Conservation (phyloP, 108 stramenopile species). For the Cyclotella choctawhatcheeana region DNA sequence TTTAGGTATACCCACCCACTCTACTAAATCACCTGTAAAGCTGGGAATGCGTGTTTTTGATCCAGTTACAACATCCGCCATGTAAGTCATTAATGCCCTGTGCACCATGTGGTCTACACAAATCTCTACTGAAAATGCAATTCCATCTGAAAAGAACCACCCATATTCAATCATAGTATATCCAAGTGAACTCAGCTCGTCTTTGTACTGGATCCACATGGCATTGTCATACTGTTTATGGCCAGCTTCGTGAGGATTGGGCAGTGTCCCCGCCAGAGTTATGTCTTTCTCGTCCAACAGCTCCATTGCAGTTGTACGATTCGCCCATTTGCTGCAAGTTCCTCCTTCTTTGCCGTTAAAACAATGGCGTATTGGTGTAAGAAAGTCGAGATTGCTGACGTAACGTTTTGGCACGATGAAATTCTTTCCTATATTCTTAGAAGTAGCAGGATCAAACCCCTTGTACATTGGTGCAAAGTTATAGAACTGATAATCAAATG, state of each 20-base stretch:
- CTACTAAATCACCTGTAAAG: conserved; percentile 41
- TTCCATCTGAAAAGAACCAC: conserved; percentile 67
- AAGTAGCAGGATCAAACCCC: conserved; percentile 65
- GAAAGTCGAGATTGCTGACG: conserved; percentile 66
- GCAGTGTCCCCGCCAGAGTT: conserved; percentile 29
- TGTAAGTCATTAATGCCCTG: conserved; percentile 57
- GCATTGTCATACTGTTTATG: conserved; percentile 56
- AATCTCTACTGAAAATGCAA: conserved; percentile 61
- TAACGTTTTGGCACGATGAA: conserved; percentile 78
- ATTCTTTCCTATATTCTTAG: conserved; percentile 57
- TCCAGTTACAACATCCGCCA: conserved; percentile 64
- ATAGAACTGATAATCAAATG: conserved; percentile 66
- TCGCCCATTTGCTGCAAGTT: too few species aligned
- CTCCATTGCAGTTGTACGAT: conserved; percentile 48
- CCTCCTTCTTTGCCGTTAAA: too few species aligned
- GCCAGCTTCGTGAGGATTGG: conserved; percentile 38
- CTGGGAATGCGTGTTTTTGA: conserved; percentile 56
- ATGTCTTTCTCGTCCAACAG: conserved; percentile 43
- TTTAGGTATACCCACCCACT: conserved; percentile 61
- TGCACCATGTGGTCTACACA: conserved; percentile 65
- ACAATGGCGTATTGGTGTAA: conserved; percentile 61
- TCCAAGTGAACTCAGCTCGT: conserved; percentile 54
- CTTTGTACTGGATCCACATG: conserved; percentile 64
- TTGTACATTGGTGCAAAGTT: conserved; percentile 78
- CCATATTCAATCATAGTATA: conserved; percentile 75